Percentiles rank a stretch among this genome's conserved stretches.
Evolutionary conservation across 2,329 filamentous ascomycete genomes (phyloP).

Genomic region (Chaetomium sp.): DNA sequence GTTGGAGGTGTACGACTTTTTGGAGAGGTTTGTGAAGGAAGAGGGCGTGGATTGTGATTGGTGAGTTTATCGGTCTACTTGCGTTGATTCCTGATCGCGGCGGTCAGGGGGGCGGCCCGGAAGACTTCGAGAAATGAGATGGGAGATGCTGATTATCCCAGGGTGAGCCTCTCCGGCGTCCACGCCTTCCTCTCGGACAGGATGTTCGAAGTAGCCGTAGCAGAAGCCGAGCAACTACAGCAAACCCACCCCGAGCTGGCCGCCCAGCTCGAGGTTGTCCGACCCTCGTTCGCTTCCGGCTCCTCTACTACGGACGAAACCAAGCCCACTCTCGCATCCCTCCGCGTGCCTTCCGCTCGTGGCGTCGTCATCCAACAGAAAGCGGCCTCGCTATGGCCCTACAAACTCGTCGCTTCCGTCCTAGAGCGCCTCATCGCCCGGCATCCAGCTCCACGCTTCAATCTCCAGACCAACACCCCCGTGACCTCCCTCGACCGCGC

Average conservation of each 20-base stretch:
- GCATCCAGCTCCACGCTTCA: conserved; percentile 44
- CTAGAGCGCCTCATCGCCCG: conserved; percentile 50
- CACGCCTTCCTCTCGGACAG: conserved; percentile 54
- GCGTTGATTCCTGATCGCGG: neutral
- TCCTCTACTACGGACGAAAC: conserved; percentile 17
- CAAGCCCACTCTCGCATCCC: conserved; percentile 36
- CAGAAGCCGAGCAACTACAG: conserved; percentile 45
- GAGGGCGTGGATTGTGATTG: conserved; percentile 65
- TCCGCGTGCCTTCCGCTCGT: conserved; percentile 50
- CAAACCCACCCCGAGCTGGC: conserved; percentile 51
- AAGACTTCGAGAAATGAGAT: conserved; percentile 32
- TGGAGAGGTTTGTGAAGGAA: conserved; percentile 50
- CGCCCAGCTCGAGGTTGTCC: conserved; percentile 38
- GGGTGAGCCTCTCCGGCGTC: conserved; percentile 37
- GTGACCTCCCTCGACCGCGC: conserved; percentile 40
- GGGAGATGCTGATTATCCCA: conserved; percentile 61
- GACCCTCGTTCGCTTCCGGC: conserved; percentile 14
- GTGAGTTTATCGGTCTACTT: conserved; percentile 37
- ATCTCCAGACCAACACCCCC: conserved; percentile 69
- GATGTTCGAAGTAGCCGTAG: conserved; percentile 46
- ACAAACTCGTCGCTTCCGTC: conserved; percentile 71
- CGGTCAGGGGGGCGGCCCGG: neutral
- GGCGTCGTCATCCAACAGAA: conserved; percentile 59
- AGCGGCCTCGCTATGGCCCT: conserved; percentile 72
- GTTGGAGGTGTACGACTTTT: conserved; percentile 57